Evolutionary conservation across 2,329 filamentous ascomycete species (phyloP), one percentile per base, ranked within the genome.

Genomic region (Keithomyces neogunnii): DNA sequence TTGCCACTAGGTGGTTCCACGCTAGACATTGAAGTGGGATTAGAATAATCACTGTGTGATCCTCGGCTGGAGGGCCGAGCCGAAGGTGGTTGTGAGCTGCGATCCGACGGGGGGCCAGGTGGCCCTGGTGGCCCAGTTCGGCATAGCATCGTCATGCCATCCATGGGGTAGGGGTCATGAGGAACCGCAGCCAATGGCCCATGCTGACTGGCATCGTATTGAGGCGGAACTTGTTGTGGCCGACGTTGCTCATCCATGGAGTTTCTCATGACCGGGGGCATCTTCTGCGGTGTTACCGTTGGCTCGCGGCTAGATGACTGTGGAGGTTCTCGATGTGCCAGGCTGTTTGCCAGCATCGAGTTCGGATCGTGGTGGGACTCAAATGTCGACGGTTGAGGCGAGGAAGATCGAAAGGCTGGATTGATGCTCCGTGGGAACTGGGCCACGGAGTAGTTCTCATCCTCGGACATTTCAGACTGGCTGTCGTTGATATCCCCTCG

Each of bases 121-220:
- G 85, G 80, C 3, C 84, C 86, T 13, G 66, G 61, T 38, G 85
- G 80, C 4, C 83, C 86, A 39, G 88, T 84, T 53, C 90, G 84
- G 69, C 92, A 97, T 56, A 96, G 86, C 81, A 97, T 95, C 0
- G 92, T 96, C 90, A 97, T 97, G 4, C 91, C 92, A 64, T 97
- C 92, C 67, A 86, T 82, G 0, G 92, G 91, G 65, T 96, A 96
- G 8, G 93, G 89, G 60, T 97, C 95, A 61, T 96, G 90, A 11
- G 92, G 90, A 3, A 95, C 80, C 11, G 81, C 70, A 3, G 83
- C 76, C 53, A 88, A 81, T 29, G 84, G 77, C 3, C 77, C 78
- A 46, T 70, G 65, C 56, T 90, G 84, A 51, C 71, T 73, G 39
- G 66, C 58, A 53, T 82, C 80, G 47, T 69, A 70, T 30, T 61